A percentile compares a stretch with the other conserved stretches of the same genome.
phyloP scores from a whole-genome alignment of 352 stramenopile genomes.

The Phytophthora sp. region DNA sequence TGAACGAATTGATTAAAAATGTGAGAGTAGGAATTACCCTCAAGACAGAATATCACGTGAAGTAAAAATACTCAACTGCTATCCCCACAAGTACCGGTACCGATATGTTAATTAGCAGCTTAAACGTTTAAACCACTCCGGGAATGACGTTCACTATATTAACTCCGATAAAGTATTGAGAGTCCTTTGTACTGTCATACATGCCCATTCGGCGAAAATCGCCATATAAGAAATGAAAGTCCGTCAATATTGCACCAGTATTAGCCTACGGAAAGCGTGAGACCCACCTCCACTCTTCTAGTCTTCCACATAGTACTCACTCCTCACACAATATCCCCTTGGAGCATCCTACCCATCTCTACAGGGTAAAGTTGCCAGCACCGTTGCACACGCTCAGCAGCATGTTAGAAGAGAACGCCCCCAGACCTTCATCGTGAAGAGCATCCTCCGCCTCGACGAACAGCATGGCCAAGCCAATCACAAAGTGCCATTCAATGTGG shows the following conservation, averaged over 20 bases:
- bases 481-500: slow-evolving; percentile 60
- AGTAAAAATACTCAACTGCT: too few relatives aligned
- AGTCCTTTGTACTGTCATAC: too few relatives aligned
- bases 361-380: slow-evolving; percentile 43
- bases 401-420: slow-evolving; percentile 40
- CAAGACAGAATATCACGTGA: too few relatives aligned
- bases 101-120: too few relatives aligned
- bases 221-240: slow-evolving; percentile 12
- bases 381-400: slow-evolving; percentile 43
- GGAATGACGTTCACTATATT: too few relatives aligned
- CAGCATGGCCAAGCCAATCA: slow-evolving; percentile 47
- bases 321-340: slow-evolving; percentile 1
- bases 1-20: too few relatives aligned
- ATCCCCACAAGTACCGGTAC: too few relatives aligned
- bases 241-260: slow-evolving; percentile 11
- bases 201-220: too few relatives aligned
- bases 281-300: neutral
- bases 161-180: too few relatives aligned
- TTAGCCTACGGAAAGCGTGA: slow-evolving; percentile 15
- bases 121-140: too few relatives aligned
- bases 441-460: slow-evolving; percentile 46
- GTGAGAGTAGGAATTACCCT: too few relatives aligned
- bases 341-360: slow-evolving; percentile 4
- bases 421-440: slow-evolving; percentile 39
- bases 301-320: slow-evolving; percentile 6